Percentiles rank a stretch among this genome's conserved stretches.
phyloP scores from a whole-genome alignment of 352 stramenopile genomes.

The Phytophthora tentaculata region DNA sequence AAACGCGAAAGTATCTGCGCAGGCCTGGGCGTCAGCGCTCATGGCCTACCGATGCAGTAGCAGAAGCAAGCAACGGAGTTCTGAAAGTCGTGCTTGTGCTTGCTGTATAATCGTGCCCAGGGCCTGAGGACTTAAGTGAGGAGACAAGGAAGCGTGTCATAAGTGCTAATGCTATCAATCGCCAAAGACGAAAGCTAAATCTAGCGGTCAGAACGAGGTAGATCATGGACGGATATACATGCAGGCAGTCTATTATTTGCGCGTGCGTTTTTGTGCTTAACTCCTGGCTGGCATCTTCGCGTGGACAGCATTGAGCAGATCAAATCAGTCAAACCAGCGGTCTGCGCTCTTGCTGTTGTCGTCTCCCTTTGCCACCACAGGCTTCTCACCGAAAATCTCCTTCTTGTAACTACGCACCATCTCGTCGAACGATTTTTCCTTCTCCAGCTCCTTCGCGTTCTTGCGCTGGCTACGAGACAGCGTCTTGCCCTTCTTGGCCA shows the following conservation, averaged over 20 bases:
- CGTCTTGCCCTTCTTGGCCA: conserved; percentile 42
- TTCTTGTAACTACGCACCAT: conserved; percentile 87
- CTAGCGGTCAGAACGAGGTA: conserved; percentile 12
- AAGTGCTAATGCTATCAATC: not conserved
- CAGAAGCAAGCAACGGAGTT: not conserved
- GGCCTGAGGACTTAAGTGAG: conserved; percentile 21
- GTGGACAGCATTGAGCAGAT: not conserved
- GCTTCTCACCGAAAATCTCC: conserved; percentile 76
- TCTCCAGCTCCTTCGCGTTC: conserved; percentile 48
- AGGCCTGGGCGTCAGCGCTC: conserved; percentile 13
- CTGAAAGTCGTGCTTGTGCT: not conserved
- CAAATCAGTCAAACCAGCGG: conserved; percentile 75
- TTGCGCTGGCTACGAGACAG: conserved; percentile 81
- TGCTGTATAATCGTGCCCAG: conserved; percentile 9
- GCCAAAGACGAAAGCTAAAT: conserved; percentile 27
- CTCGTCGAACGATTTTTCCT: conserved; percentile 80
- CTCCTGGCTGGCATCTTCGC: conserved; percentile 9
- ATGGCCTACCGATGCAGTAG: conserved; percentile 10
- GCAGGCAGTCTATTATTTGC: conserved; percentile 2
- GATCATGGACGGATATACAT: not conserved
- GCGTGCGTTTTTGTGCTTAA: too few relatives aligned
- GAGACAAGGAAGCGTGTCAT: conserved; percentile 10
- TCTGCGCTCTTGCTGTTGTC: conserved; percentile 36
- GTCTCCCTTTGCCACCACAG: conserved; percentile 18
- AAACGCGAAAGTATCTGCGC: conserved; percentile 29